Evolutionary conservation across 169 alveolate species (phyloP).

Genomic region (Babesia sp.): DNA sequence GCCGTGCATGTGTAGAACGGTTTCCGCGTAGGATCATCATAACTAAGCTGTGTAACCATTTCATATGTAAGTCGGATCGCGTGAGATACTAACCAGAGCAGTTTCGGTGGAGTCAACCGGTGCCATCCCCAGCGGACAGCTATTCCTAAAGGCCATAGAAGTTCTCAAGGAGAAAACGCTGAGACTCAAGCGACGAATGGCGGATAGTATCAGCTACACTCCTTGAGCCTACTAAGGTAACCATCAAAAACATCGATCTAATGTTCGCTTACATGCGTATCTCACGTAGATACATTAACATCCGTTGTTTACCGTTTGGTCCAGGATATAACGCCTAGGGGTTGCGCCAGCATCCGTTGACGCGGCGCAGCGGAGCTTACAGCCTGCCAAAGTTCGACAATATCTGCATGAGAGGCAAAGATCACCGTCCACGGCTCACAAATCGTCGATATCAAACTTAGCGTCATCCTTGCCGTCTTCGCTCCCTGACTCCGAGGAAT

Average conservation of each 20-base stretch:
- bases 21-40: slow-evolving; percentile 79
- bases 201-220: slow-evolving; percentile 46
- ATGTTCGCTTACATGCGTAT: no score
- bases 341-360: background rate
- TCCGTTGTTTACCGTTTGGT: no score
- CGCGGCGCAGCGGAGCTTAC: background rate
- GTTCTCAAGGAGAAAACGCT: slow-evolving; percentile 51
- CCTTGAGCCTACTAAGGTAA: background rate
- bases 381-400: no score
- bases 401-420: no score
- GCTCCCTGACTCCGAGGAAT: slow-evolving; percentile 70
- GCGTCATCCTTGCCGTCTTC: slow-evolving; percentile 53
- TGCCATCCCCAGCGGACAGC: slow-evolving; percentile 48
- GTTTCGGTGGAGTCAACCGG: slow-evolving; percentile 65
- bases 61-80: slow-evolving; percentile 67
- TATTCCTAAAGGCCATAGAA: slow-evolving; percentile 59
- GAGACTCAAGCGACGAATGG: slow-evolving; percentile 47
- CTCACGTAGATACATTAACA: no score
- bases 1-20: slow-evolving; percentile 96
- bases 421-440: slow-evolving; percentile 15
- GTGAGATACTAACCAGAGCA: background rate
- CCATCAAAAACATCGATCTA: background rate
- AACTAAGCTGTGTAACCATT: slow-evolving; percentile 81
- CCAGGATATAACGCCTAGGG: background rate
- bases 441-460: slow-evolving; percentile 66